Percentiles rank a stretch among this genome's conserved stretches.
Conservation (phyloP, 2,329 filamentous ascomycete species). For the Colletotrichum destructivum region DNA sequence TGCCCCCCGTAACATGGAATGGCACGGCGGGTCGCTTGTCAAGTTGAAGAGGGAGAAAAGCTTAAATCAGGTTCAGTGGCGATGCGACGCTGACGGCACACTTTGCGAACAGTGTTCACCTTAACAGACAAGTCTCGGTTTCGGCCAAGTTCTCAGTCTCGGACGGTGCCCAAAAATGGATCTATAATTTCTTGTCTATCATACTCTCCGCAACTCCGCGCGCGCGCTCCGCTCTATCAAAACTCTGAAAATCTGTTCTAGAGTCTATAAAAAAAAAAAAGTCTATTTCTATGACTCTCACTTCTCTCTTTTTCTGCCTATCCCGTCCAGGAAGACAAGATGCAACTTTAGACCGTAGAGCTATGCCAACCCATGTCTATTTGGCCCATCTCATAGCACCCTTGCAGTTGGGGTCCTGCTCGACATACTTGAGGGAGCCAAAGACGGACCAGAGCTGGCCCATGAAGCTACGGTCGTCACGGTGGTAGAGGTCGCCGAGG, state of each 20-base stretch:
- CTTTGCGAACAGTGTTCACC: not conserved
- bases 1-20: not conserved
- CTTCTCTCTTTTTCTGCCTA: not conserved
- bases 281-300: slow-evolving; percentile 28
- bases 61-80: not conserved
- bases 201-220: not conserved
- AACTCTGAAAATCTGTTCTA: slow-evolving; percentile 2
- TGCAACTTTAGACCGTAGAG: too few species aligned
- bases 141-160: not conserved
- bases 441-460: slow-evolving; percentile 63
- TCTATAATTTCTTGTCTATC: slow-evolving; percentile 12
- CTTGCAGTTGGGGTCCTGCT: slow-evolving; percentile 54
- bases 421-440: slow-evolving; percentile 64
- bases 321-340: slow-evolving; percentile 6
- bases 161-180: not conserved
- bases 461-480: slow-evolving; percentile 60
- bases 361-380: slow-evolving; percentile 1
- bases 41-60: not conserved
- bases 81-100: too few species aligned
- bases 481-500: slow-evolving; percentile 69
- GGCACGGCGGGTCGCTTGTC: too few species aligned
- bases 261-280: not conserved
- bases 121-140: not conserved
- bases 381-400: slow-evolving; percentile 56
- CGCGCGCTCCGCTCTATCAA: slow-evolving; percentile 11